Conservation (phyloP, 164 flowering plant species). For the Macadamia integrifolia region DNA sequence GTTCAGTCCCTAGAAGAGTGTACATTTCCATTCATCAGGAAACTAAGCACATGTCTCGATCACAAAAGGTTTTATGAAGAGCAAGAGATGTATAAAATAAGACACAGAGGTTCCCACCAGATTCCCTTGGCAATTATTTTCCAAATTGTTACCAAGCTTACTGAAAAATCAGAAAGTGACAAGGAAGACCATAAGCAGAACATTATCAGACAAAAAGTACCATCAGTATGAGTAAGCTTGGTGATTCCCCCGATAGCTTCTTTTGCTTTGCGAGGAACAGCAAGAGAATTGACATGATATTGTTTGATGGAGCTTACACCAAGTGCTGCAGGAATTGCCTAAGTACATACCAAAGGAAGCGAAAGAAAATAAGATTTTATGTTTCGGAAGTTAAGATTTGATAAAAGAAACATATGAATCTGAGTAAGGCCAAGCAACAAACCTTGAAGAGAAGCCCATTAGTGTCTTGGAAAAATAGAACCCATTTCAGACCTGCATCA, state of each 20-base stretch:
- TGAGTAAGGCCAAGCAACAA: constrained; percentile 6
- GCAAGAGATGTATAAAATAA: too few species aligned
- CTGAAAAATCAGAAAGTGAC: too few species aligned
- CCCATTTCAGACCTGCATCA: constrained; percentile 87
- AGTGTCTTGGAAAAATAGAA: constrained; percentile 96
- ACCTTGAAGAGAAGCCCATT: constrained; percentile 98
- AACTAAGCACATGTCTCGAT: too few species aligned
- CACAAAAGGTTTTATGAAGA: too few species aligned
- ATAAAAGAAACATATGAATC: neutral
- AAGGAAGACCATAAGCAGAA: neutral
- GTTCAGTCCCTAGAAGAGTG: too few species aligned
- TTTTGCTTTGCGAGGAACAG: constrained; percentile 98
- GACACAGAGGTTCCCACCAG: too few species aligned
- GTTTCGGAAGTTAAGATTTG: neutral
- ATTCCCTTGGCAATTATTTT: too few species aligned
- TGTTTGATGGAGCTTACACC: constrained; percentile 81
- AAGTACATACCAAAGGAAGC: constrained; percentile 4
- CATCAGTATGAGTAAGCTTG: constrained; percentile 91
- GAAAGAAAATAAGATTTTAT: constrained; percentile 9
- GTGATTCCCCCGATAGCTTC: constrained; percentile 99
- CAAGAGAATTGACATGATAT: constrained; percentile 93
- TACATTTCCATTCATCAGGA: too few species aligned
- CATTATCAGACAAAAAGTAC: constrained; percentile 24
- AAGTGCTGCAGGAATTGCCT: constrained; percentile 95
- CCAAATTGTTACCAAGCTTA: too few species aligned